These are phyloP conservation scores for Malania oleifera DNA, from an alignment of 164 flowering plant species.

Conservation along the genomic window DNA sequence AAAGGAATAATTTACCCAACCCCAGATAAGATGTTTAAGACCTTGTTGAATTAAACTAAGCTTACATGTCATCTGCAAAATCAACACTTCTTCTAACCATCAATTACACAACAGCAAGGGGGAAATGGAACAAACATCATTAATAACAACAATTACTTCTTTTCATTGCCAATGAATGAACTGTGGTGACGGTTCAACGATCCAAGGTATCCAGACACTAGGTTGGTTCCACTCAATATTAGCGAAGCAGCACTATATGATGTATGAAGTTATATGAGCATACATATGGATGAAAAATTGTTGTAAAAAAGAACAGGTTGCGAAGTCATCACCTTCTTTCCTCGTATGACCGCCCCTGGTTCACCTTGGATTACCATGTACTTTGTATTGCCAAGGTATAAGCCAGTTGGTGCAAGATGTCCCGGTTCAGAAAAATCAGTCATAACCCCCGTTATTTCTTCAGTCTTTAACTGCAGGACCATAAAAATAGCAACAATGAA, in stretches of 20 bases:
- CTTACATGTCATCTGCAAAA: no score
- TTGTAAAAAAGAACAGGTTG: neutral
- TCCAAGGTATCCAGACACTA: no score
- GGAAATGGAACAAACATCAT: no score
- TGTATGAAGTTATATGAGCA: neutral
- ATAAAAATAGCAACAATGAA: neutral
- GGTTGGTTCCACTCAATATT: no score
- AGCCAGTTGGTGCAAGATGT: slow-evolving; percentile 48
- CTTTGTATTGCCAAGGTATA: slow-evolving; percentile 36
- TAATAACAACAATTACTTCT: no score
- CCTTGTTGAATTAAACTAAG: no score
- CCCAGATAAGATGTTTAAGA: no score
- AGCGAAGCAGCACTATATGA: neutral
- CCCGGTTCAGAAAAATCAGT: slow-evolving; percentile 51
- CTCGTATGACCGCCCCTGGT: slow-evolving; percentile 42
- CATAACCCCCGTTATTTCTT: slow-evolving; percentile 36
- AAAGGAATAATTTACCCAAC: no score
- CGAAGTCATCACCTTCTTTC: slow-evolving; percentile 38
- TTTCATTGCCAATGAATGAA: no score
- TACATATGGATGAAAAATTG: neutral
- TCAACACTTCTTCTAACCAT: no score
- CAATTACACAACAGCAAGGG: no score
- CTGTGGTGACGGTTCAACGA: no score
- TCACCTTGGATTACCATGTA: slow-evolving; percentile 48
- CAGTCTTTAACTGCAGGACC: slow-evolving; percentile 36